Evolutionary conservation across 1,284 basidiomycete genomes (phyloP), one percentile per base, ranked within the genome.

Genomic region (Boletus semigastroideus): DNA sequence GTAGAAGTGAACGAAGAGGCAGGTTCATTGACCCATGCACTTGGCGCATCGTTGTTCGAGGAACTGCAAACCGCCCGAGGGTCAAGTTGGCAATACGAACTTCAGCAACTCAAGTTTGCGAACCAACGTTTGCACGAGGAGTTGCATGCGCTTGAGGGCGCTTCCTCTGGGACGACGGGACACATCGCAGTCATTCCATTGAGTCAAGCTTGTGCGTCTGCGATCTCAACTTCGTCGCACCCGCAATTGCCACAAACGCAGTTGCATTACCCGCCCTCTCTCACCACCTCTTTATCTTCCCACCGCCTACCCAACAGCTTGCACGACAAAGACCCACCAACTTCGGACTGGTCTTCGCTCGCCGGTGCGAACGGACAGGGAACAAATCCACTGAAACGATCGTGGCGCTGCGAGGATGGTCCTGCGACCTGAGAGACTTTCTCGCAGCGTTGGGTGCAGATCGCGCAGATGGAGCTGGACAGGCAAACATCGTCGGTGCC

Each of bases 61-160:
- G 90, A 91, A 67, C 77, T 94, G 19, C 84, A 87, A 42, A 77
- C 79, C 0, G 68, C 72, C 9, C 73, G 86, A 12, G 83, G 78
- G 19, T 86, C 86, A 36, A 91, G 87, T 57, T 96, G 94, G 93
- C 92, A 94, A 71, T 95, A 93, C 64, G 92, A 94, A 72, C 75
- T 96, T 34, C 89, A 94, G 71, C 90, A 94, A 71, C 76, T 94
- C 59, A 80, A 84, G 65, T 84, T 84, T 61, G 77, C 80, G 48
- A 95, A 96, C 65, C 76, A 83, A 66, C 73, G 85, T 57, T 62
- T 95, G 48, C 72, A 73, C 50, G 87, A 90, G 54, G 90, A 94
- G 70, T 74, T 94, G 31, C 71, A 70, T 19, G 72, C 66, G 28
- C 67, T 87, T 40, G 85, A 86, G 70, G 49, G 39, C 13, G 46